Evolutionary conservation across 2,329 filamentous ascomycete species (phyloP).

Genomic region (Colletotrichum sp.): DNA sequence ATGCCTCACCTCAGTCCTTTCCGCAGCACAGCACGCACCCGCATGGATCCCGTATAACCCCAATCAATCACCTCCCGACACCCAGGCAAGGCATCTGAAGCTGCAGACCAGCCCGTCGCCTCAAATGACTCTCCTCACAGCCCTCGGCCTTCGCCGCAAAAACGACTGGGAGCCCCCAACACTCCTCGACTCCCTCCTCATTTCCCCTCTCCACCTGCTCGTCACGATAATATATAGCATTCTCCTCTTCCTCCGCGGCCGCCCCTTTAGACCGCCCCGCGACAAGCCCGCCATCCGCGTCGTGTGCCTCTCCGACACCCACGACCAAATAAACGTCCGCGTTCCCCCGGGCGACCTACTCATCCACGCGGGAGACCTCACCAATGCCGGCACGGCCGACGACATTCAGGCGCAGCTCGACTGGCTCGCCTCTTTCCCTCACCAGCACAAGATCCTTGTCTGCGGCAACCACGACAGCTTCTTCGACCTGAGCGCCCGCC

Average conservation of each 20-base stretch:
- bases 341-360: slow-evolving; percentile 83
- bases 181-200: slow-evolving; percentile 67
- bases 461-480: slow-evolving; percentile 90
- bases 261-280: slow-evolving; percentile 63
- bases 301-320: slow-evolving; percentile 91
- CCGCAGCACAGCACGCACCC: not conserved
- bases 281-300: slow-evolving; percentile 68
- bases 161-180: slow-evolving; percentile 55
- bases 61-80: not conserved
- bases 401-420: slow-evolving; percentile 85
- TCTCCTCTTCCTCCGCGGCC: slow-evolving; percentile 71
- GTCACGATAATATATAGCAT: slow-evolving; percentile 67
- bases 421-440: slow-evolving; percentile 78
- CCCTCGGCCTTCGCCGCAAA: slow-evolving; percentile 52
- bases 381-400: slow-evolving; percentile 70
- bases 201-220: slow-evolving; percentile 71
- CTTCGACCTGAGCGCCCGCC: slow-evolving; percentile 73
- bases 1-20: not conserved
- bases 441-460: slow-evolving; percentile 81
- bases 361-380: slow-evolving; percentile 89
- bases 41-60: slow-evolving; percentile 1
- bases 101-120: not conserved
- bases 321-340: slow-evolving; percentile 63
- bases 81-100: not conserved
- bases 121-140: slow-evolving; percentile 49